Base-by-base conservation (phyloP, 2,329 filamentous ascomycete genomes). In the Plectosphaerella cucumerina region DNA sequence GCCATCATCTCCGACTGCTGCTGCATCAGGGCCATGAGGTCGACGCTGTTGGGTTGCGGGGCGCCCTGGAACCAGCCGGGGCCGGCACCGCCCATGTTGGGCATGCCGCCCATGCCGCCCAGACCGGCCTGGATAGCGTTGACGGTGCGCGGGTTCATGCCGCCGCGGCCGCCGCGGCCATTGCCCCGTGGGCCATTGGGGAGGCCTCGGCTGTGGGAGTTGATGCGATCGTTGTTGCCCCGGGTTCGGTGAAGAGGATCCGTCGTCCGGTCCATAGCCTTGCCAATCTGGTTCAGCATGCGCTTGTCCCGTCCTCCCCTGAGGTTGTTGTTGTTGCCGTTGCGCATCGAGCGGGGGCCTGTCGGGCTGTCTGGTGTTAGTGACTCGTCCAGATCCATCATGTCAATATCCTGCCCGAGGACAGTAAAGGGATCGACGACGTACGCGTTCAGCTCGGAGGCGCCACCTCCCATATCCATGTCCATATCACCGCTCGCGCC, bases 271-370 rank as follows among this genome's bases (percentile, higher is more conserved):
- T 95, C 90, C 82, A 96, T 85, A 14, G 85, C 84, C 62, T 89
- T 89, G 65, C 87, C 85, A 64, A 95, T 81, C 59, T 97, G 90
- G 47, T 90, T 90, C 51, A 97, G 77, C 76, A 97, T 85, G 55
- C 90, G 84, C 67, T 90, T 91, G 53, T 89, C 87, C 58, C 89
- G 84, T 50, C 82, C 79, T 50, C 78, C 75, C 50, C 79, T 76
- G 59, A 76, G 64, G 42, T 69, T 63, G 53, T 64, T 53, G 61
- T 53, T 70, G 49, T 74, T 81, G 48, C 82, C 82, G 65, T 87
- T 90, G 63, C 94, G 88, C 91, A 97, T 96, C 33, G 92, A 91
- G 67, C 92, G 94, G 17, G 94, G 94, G 51, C 93, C 94, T 48
- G 91, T 97, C 10, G 94, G 94, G 63, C 93, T 97, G 62, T 53